phyloP scores from a whole-genome alignment of 2,329 filamentous ascomycete species.

The Alternaria viburni region DNA sequence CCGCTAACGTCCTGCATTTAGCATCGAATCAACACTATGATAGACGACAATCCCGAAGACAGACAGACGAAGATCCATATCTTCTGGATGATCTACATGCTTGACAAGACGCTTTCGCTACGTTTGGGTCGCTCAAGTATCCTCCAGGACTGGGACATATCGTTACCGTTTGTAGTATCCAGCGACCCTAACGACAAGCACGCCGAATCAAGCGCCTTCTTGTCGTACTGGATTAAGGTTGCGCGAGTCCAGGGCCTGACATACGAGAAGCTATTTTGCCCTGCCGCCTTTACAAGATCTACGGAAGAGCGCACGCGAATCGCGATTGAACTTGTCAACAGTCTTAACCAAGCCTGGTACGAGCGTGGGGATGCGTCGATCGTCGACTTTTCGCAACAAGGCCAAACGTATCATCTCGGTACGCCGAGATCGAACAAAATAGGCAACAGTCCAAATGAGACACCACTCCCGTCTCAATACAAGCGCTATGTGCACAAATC shows the following conservation, averaged over 20 bases:
- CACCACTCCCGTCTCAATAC: constrained; percentile 32
- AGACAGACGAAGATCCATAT: constrained; percentile 37
- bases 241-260: constrained; percentile 42
- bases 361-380: constrained; percentile 35
- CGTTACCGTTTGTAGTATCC: constrained; percentile 26
- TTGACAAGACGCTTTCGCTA: constrained; percentile 49
- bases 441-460: constrained; percentile 27
- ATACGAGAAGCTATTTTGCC: constrained; percentile 48
- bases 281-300: constrained; percentile 39
- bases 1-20: neutral
- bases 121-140: constrained; percentile 45
- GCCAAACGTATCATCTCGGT: neutral
- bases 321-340: constrained; percentile 34
- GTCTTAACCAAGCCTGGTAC: constrained; percentile 37
- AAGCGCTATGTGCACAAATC: constrained; percentile 14
- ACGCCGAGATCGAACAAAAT: neutral
- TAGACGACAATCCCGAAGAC: constrained; percentile 39
- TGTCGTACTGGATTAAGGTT: constrained; percentile 45
- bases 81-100: constrained; percentile 49
- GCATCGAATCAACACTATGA: constrained; percentile 45
- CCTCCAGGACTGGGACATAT: constrained; percentile 51
- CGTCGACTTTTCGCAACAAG: constrained; percentile 5
- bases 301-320: constrained; percentile 33
- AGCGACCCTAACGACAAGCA: constrained; percentile 5
- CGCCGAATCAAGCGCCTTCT: constrained; percentile 25